These are phyloP conservation scores for Arabidopsis suecica DNA, from an alignment of 345 rosid genomes.

Conservation along the genomic window DNA sequence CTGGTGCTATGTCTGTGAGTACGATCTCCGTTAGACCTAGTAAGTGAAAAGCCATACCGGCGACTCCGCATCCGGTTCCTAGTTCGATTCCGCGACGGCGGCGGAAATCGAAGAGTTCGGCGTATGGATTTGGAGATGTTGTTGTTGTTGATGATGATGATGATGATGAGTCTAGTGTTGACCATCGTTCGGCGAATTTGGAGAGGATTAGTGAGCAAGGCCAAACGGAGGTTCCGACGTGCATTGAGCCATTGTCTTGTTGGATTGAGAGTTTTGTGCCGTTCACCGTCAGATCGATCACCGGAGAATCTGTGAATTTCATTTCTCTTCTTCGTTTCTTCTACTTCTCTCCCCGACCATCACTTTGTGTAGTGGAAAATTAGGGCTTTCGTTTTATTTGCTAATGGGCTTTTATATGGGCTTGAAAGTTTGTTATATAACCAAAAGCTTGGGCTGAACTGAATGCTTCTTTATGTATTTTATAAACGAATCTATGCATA, in stretches of 20 bases:
- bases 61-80: constrained; percentile 89
- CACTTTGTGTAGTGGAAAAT: not conserved
- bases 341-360: not conserved
- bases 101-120: constrained; percentile 67
- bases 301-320: constrained; percentile 95
- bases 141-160: constrained; percentile 34
- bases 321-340: constrained; percentile 36
- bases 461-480: no score
- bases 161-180: constrained; percentile 43
- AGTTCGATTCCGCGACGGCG: constrained; percentile 75
- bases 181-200: constrained; percentile 93
- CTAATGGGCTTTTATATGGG: constrained; percentile 36
- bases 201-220: constrained; percentile 88
- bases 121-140: constrained; percentile 58
- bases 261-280: constrained; percentile 67
- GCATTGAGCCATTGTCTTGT: constrained; percentile 85
- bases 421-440: not conserved
- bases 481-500: no score
- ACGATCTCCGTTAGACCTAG: constrained; percentile 77
- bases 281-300: constrained; percentile 70
- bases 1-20: constrained; percentile 86
- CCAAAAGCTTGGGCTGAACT: no score
- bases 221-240: constrained; percentile 97
- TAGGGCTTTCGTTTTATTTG: constrained; percentile 20
- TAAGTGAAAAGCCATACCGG: constrained; percentile 84